A percentile compares a stretch with the other conserved stretches of the same genome.
Conservation (phyloP, 2,329 filamentous ascomycete species). For the Talaromyces sp. region DNA sequence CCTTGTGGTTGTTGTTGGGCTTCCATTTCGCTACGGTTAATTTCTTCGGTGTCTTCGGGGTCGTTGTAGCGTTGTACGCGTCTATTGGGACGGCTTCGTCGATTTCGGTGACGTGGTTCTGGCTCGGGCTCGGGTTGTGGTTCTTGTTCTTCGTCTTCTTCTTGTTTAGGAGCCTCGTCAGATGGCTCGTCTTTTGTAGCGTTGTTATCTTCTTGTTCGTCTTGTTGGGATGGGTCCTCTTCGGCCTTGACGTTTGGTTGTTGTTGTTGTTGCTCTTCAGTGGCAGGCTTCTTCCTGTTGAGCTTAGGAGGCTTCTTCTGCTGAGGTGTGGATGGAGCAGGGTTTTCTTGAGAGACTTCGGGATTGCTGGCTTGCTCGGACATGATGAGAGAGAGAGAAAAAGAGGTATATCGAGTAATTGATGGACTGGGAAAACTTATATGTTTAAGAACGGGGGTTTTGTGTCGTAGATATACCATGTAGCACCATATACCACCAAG, state of each 20-base stretch:
- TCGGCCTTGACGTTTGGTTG: slow-evolving; percentile 11
- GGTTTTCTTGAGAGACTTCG: slow-evolving; percentile 7
- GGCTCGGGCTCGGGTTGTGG: slow-evolving; percentile 42
- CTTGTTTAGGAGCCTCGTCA: not conserved
- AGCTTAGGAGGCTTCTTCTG: slow-evolving; percentile 28
- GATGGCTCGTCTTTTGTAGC: not conserved
- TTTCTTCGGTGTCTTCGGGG: slow-evolving; percentile 30
- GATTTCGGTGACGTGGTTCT: slow-evolving; percentile 24
- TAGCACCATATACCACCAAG: not conserved
- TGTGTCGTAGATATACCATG: not conserved
- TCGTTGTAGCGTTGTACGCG: slow-evolving; percentile 30
- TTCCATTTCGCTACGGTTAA: slow-evolving; percentile 44
- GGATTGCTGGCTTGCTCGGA: slow-evolving; percentile 9
- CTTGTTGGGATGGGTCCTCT: slow-evolving; percentile 12
- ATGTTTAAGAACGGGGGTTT: not conserved
- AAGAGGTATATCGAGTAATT: not conserved
- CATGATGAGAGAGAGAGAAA: slow-evolving; percentile 6
- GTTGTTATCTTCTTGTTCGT: not conserved
- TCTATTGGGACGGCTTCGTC: slow-evolving; percentile 13
- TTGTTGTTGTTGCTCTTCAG: slow-evolving; percentile 19
- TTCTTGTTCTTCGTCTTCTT: slow-evolving; percentile 20
- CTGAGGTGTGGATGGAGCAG: slow-evolving; percentile 6
- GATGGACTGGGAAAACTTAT: not conserved
- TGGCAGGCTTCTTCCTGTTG: slow-evolving; percentile 25
- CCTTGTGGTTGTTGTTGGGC: slow-evolving; percentile 39